Evolutionary conservation across 2,329 filamentous ascomycete species (phyloP), one percentile per base, ranked within the genome.

Genomic region (Rhinocladiella mackenziei): DNA sequence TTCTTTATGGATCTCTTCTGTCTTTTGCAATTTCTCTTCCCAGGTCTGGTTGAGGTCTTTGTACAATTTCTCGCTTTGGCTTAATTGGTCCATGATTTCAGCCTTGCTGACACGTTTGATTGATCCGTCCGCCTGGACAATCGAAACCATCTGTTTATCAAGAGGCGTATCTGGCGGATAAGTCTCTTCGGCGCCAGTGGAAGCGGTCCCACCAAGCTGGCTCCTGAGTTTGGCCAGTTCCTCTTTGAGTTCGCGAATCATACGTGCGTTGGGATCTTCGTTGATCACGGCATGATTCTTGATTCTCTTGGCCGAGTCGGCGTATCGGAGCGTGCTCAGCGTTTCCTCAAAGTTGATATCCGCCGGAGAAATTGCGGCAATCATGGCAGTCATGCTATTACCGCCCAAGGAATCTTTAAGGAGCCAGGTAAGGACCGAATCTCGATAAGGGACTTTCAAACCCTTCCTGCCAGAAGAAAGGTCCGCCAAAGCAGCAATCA

Each of bases 211-310:
- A 38, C 82, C 83, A 10, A 98, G 77, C 62, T 98, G 97, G 58
- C 86, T 83, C 58, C 92, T 79, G 44, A 98, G 72, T 50, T 94
- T 75, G 1, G 86, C 80, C 45, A 98, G 68, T 61, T 98, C 92
- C 65, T 98, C 92, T 64, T 98, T 98, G 52, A 98, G 73, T 63
- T 98, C 92, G 65, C 92, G 79, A 54, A 98, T 97, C 92, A 98
- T 98, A 58, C 92, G 85, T 48, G 92, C 92, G 62, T 98, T 98
- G 34, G 92, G 91, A 68, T 98, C 92, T 65, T 98, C 92, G 71
- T 98, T 98, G 65, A 98, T 86, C 38, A 98, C 92, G 45, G 92
- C 92, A 65, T 98, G 92, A 70, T 98, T 98, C 87, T 97, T 97
- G 76, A 98, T 98, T 58, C 92, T 83, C 71, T 98, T 98, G 18